Conservation (phyloP, 805 yeast genomes). For the Helenozyma baotianmanensis region DNA sequence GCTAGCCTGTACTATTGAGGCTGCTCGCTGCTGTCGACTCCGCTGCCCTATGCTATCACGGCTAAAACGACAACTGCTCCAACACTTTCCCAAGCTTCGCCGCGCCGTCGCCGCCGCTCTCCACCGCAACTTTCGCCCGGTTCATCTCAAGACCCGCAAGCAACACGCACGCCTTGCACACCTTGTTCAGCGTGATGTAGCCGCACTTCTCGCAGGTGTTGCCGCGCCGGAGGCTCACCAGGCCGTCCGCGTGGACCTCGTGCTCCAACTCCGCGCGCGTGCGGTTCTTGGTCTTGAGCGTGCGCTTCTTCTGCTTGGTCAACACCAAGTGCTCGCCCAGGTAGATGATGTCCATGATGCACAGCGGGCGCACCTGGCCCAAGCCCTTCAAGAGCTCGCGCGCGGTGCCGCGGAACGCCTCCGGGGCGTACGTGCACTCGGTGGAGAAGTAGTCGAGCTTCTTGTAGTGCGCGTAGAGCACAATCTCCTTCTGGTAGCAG, state of each 20-base stretch:
- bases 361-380: conserved; percentile 85
- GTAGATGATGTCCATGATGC: conserved; percentile 89
- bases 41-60: too few relatives aligned
- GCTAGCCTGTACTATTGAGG: too few relatives aligned
- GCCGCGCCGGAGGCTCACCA: conserved; percentile 57
- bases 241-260: conserved; percentile 59
- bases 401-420: conserved; percentile 97
- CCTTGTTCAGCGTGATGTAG: conserved; percentile 77
- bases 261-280: conserved; percentile 35
- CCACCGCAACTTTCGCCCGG: conserved; percentile 62
- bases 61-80: conserved; percentile 45
- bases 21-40: too few relatives aligned
- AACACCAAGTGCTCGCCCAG: conserved; percentile 85
- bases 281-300: conserved; percentile 27
- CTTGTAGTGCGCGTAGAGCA: conserved; percentile 93
- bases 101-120: conserved; percentile 58
- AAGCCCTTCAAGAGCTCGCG: conserved; percentile 85
- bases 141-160: conserved; percentile 78
- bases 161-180: conserved; percentile 91
- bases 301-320: conserved; percentile 49
- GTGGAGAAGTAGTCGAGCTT: conserved; percentile 94
- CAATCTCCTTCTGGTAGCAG: conserved; percentile 95
- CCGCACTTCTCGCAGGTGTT: conserved; percentile 86
- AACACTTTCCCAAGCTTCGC: conserved; percentile 58
- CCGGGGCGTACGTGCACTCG: conserved; percentile 97